Evolutionary conservation across 768 basidiomycete species (phyloP).

Genomic region (Psilocybe cyanescens): DNA sequence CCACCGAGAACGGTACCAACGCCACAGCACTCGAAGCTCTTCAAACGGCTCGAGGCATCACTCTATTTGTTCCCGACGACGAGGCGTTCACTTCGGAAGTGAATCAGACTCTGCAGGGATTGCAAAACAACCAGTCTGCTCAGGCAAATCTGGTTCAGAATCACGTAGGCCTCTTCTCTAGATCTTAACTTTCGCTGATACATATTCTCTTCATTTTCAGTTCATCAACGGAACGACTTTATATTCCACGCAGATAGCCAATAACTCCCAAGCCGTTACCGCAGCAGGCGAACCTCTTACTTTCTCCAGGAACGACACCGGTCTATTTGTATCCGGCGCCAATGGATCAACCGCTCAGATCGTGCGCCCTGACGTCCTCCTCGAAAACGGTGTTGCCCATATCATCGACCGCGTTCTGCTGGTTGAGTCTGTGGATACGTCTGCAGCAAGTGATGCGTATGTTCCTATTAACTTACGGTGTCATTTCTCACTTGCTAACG

Average conservation of each 20-base stretch:
- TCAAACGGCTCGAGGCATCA: slow-evolving; percentile 53
- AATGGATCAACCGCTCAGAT: slow-evolving; percentile 42
- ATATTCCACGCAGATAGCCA: slow-evolving; percentile 57
- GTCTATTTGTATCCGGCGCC: slow-evolving; percentile 53
- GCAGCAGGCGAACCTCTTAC: slow-evolving; percentile 59
- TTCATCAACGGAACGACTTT: slow-evolving; percentile 69
- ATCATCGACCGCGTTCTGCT: slow-evolving; percentile 58
- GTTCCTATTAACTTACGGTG: slow-evolving; percentile 22
- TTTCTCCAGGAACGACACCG: slow-evolving; percentile 58
- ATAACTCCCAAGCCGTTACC: slow-evolving; percentile 45
- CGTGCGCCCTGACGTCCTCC: slow-evolving; percentile 59
- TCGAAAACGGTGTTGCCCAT: slow-evolving; percentile 73
- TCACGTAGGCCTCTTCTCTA: slow-evolving; percentile 48
- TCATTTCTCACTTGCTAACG: neutral
- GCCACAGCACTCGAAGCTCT: slow-evolving; percentile 39
- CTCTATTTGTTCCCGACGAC: slow-evolving; percentile 69
- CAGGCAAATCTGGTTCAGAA: slow-evolving; percentile 53
- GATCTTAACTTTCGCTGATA: neutral
- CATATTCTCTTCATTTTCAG: slow-evolving; percentile 30
- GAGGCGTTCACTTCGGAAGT: slow-evolving; percentile 45
- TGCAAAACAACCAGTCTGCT: slow-evolving; percentile 47
- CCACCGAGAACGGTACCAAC: slow-evolving; percentile 33
- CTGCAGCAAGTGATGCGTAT: slow-evolving; percentile 58
- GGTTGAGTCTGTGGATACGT: slow-evolving; percentile 42
- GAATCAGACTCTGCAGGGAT: slow-evolving; percentile 32